Base-by-base conservation (phyloP, 306 rosid genomes). In the Aeschynomene evenia region DNA sequence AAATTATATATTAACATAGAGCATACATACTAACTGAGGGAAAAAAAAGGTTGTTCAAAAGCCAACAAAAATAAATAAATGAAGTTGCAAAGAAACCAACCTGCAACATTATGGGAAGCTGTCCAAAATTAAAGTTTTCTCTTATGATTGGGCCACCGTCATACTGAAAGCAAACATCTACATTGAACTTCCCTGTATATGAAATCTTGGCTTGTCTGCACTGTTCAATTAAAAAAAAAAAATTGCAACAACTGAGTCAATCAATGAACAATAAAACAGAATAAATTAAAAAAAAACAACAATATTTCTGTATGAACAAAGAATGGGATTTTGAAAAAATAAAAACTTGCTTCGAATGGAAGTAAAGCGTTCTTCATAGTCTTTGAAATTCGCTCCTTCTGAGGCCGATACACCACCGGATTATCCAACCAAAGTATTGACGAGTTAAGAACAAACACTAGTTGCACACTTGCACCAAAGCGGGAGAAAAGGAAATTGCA, bases 81-180 rank as follows among this genome's bases (percentile, higher is more conserved):
- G 4, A 28, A 48, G 20, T 4, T 10, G 13, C 48, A 43, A 24
- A 78, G 14, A 43, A 20, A 58, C 79, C 23, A 62, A 94, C 98
- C 97, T 84, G 79, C 1, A 94, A 77, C 98, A 94, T 90, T 59
- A 94, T 85, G 20, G 98, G 98, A 58, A 94, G 56, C 67, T 77
- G 84, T 61, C 97, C 97, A 52, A 94, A 84, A 74, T 51, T 65
- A 24, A 77, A 29, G n/a, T 33, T 65, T 40, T 82, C 86, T 61
- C 91, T 72, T n/a, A 85, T 68, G 37, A 73, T 70, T 74, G 82
- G 45, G 37, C 73, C 84, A 0, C 26, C 83, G 19, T 74, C 72
- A 54, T 84, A 87, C 74, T 88, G 88, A 78, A 85, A 78, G 81
- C 83, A 85, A 39, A 90, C 85, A 18, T 81, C 88, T 5, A 84